Percentiles rank a stretch among this genome's conserved stretches.
Conservation (phyloP, 345 rosid genomes). For the Salix brachista region DNA sequence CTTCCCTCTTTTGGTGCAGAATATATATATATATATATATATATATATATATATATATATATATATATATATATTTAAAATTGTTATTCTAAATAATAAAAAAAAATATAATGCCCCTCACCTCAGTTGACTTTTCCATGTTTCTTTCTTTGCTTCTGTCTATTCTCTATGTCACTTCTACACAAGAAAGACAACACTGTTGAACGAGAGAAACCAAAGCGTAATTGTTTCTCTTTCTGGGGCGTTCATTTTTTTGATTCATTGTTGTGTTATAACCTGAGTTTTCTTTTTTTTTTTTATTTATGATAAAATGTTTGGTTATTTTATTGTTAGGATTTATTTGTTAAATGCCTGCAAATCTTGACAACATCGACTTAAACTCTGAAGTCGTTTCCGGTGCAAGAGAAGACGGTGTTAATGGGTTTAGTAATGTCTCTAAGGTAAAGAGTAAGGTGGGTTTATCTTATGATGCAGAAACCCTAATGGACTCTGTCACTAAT, state of each 20-base stretch:
- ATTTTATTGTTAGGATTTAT: slow-evolving; percentile 12
- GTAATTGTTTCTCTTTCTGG: not conserved
- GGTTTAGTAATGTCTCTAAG: not conserved
- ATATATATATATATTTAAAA: too few relatives aligned
- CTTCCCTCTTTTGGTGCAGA: too few relatives aligned
- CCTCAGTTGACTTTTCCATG: not conserved
- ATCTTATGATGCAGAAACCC: slow-evolving; percentile 18
- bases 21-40: too few relatives aligned
- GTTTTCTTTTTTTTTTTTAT: not conserved
- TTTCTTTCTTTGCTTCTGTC: not conserved
- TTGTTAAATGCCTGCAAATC: slow-evolving; percentile 32
- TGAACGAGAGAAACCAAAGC: not conserved
- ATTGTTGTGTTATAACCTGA: not conserved
- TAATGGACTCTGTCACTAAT: slow-evolving; percentile 5
- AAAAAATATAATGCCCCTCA: not conserved
- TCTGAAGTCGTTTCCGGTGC: slow-evolving; percentile 29
- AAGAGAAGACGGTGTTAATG: slow-evolving; percentile 19
- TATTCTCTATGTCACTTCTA: not conserved
- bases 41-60: too few relatives aligned
- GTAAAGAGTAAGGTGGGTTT: not conserved
- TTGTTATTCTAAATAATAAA: too few relatives aligned
- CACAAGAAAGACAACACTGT: not conserved
- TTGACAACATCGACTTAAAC: slow-evolving; percentile 36
- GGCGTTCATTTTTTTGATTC: not conserved
- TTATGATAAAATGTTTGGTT: not conserved